Evolutionary conservation across 306 rosid species (phyloP).

Genomic region (Rosa lucieae): DNA sequence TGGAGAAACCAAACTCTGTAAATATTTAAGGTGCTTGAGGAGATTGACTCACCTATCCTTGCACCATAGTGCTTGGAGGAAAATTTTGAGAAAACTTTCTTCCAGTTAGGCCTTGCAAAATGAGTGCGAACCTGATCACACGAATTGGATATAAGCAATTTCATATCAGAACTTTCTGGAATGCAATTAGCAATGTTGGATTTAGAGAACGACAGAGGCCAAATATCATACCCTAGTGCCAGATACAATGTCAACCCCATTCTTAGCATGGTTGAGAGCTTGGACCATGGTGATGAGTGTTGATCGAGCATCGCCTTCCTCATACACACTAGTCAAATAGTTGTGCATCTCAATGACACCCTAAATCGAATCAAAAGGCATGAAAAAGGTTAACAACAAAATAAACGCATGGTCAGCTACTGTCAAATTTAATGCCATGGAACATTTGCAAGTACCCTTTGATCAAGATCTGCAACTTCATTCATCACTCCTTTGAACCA

Average conservation of each 20-base stretch:
- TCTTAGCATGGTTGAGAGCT: constrained; percentile 99
- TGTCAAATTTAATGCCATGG: constrained; percentile 1
- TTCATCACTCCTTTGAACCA: constrained; percentile 99
- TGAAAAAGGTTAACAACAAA: neutral
- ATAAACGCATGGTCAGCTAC: neutral
- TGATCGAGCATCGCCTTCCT: constrained; percentile 98
- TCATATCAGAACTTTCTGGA: neutral
- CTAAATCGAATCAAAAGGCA: constrained; percentile 37
- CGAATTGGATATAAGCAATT: neutral
- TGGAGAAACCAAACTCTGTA: constrained; percentile 4
- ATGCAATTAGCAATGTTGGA: neutral
- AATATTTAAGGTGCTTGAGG: constrained; percentile 1
- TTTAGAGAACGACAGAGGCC: neutral
- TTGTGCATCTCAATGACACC: constrained; percentile 99
- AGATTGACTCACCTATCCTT: constrained; percentile 68
- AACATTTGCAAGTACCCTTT: constrained; percentile 57
- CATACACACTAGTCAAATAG: constrained; percentile 97
- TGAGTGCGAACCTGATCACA: constrained; percentile 82
- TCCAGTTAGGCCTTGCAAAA: constrained; percentile 99
- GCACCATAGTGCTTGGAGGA: constrained; percentile 89
- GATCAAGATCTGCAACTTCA: constrained; percentile 94
- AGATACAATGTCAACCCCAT: constrained; percentile 96
- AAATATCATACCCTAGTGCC: constrained; percentile 75
- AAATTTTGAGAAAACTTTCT: constrained; percentile 89
- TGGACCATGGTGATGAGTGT: constrained; percentile 99